These are phyloP conservation scores for Mortierella sp. DNA, from an alignment of 371 early-diverging fungal genomes.

Conservation along the genomic window DNA sequence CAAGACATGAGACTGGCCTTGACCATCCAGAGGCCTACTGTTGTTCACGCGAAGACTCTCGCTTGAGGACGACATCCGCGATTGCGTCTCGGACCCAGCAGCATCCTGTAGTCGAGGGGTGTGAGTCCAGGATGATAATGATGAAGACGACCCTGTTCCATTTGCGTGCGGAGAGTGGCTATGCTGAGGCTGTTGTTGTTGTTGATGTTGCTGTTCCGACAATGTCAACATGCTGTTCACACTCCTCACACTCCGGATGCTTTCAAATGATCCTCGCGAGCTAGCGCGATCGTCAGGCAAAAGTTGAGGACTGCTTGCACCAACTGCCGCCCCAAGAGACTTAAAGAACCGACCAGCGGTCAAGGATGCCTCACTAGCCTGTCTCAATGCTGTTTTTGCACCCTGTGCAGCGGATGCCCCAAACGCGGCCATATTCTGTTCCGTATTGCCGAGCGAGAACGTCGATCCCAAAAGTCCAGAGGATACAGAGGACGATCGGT, in stretches of 20 bases:
- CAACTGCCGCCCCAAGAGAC: constrained; percentile 31
- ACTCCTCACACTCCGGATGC: constrained; percentile 34
- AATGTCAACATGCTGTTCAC: constrained; percentile 24
- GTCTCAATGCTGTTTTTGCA: constrained; percentile 40
- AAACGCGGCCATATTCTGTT: constrained; percentile 17
- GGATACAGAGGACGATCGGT: background rate
- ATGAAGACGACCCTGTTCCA: background rate
- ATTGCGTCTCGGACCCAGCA: constrained; percentile 1
- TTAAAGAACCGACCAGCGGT: constrained; percentile 50
- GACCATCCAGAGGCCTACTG: background rate
- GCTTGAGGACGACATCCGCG: constrained; percentile 8
- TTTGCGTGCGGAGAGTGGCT: background rate
- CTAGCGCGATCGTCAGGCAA: constrained; percentile 15
- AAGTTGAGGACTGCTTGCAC: constrained; percentile 14
- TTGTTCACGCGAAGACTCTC: constrained; percentile 1
- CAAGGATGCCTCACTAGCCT: constrained; percentile 49
- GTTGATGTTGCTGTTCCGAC: constrained; percentile 14
- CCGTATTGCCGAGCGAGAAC: constrained; percentile 11
- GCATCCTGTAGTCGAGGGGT: background rate
- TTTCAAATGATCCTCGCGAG: constrained; percentile 36
- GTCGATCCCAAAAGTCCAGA: constrained; percentile 8
- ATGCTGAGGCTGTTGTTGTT: background rate
- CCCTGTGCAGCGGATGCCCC: constrained; percentile 35
- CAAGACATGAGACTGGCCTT: background rate
- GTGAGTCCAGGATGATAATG: background rate